Evolutionary conservation across 148 eudicot species (phyloP).

Genomic region (Arbutus unedo): DNA sequence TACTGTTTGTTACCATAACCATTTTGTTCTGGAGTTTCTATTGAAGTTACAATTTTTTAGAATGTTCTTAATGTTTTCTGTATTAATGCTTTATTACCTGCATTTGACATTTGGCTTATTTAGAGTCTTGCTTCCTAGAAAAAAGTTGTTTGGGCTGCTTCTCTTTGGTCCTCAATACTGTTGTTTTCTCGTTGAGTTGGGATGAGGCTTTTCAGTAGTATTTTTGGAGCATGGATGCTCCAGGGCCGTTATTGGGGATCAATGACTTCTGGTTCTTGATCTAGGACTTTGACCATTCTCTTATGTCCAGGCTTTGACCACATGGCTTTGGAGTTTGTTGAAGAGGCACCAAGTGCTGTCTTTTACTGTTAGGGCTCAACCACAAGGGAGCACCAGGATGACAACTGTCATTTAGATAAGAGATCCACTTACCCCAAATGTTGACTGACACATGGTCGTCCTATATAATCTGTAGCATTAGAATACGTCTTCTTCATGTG

Average conservation of each 20-base stretch:
- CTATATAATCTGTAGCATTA: no score
- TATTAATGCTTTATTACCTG: neutral
- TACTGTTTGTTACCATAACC: neutral
- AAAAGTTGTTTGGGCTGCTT: neutral
- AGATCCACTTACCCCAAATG: no score
- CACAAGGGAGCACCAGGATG: no score
- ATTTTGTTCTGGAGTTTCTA: conserved; percentile 7
- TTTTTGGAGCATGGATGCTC: neutral
- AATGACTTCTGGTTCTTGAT: conserved; percentile 1
- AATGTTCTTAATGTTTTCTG: neutral
- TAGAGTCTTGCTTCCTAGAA: neutral
- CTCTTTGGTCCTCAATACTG: neutral
- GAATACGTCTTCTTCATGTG: neutral
- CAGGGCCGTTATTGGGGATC: neutral
- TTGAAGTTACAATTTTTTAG: neutral
- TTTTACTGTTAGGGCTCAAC: no score
- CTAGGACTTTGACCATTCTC: neutral
- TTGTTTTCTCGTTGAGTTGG: neutral
- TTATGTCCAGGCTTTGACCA: neutral
- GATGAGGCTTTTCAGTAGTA: neutral
- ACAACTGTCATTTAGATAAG: no score
- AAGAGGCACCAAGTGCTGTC: neutral
- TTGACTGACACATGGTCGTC: no score
- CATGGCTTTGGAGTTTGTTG: neutral
- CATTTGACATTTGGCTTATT: neutral